These are phyloP conservation scores for Citrus sinensis DNA, from an alignment of 345 rosid species.

Conservation along the genomic window DNA sequence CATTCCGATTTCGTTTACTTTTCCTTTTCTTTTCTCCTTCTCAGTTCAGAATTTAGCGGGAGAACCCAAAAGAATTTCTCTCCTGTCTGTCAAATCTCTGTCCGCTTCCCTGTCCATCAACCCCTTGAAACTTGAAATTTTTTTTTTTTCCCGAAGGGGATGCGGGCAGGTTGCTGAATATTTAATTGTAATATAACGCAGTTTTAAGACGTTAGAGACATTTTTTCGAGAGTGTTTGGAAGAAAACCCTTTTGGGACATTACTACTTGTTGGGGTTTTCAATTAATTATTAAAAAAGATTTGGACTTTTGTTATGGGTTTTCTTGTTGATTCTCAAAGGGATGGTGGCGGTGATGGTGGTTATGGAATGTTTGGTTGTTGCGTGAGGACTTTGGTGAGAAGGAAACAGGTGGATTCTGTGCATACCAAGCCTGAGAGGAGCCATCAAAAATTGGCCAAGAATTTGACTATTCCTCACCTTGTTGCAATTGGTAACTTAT, in stretches of 20 bases:
- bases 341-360: slow-evolving; percentile 29
- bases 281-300: too few species aligned
- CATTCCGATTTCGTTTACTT: not conserved
- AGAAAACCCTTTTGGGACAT: not conserved
- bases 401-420: slow-evolving; percentile 87
- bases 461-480: slow-evolving; percentile 69
- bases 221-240: not conserved
- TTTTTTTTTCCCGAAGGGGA: not conserved
- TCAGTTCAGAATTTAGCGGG: not conserved
- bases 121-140: too few species aligned
- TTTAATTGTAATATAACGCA: not conserved
- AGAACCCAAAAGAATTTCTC: not conserved
- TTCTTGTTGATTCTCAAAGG: slow-evolving; percentile 43
- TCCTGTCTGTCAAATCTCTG: not conserved
- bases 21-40: not conserved
- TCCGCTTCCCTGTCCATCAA: too few species aligned
- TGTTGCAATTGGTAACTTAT: slow-evolving; percentile 64
- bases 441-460: slow-evolving; percentile 60
- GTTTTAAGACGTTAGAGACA: not conserved
- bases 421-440: slow-evolving; percentile 20
- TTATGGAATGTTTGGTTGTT: slow-evolving; percentile 39
- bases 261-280: not conserved
- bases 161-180: not conserved
- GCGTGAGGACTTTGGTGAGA: slow-evolving; percentile 50
- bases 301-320: slow-evolving; percentile 37